Base-by-base conservation (phyloP, 805 yeast genomes). In the Diddensiella caesifluorescens region DNA sequence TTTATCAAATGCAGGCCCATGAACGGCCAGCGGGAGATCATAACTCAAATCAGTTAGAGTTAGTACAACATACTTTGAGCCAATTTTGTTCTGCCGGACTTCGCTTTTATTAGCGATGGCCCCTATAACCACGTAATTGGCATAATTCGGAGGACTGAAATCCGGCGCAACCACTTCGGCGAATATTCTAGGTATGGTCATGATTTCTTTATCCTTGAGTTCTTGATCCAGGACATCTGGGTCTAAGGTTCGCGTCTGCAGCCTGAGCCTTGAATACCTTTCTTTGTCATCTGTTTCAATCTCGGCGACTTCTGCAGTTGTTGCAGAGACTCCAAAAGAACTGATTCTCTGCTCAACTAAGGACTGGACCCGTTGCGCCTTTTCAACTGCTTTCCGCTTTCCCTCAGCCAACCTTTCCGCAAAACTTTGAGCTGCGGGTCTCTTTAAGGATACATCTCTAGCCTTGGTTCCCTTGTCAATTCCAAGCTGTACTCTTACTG, bases 91-190 rank as follows among this genome's bases (percentile, higher is more conserved):
- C 23, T 63, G 59, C 48, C 70, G 68, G 2, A 81, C 69, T 5
- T 68, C 74, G 3, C 78, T 65, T 54, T 87, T 87, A 16, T 58
- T 54, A 3, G 77, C 64, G 0, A 89, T 66, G 2, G 84, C 68
- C 1, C 95, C 97, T n/a, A 81, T 54, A 1, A 79, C 72, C n/a
- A 80, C 80, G 83, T 87, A 88, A 56, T 89, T 88, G 2, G 81
- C 62, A 53, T 80, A 80, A 1, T 64, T 62, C 0, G 95, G 95
- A 35, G 83, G 83, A 4, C 62, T 57, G 55, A 74, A 88, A 16
- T 74, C 67, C 0, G 95, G 92, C 2, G 92, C 81, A 22, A 59
- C 50, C 1, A 88, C 77, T 48, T 79, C 77, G 1, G 86, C 81
- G 50, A 76, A 69, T 2, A 83, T 58, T 49, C 79, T 77, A 6